phyloP scores from a whole-genome alignment of 2,329 filamentous ascomycete genomes.

The Cordyceps tenuipes region DNA sequence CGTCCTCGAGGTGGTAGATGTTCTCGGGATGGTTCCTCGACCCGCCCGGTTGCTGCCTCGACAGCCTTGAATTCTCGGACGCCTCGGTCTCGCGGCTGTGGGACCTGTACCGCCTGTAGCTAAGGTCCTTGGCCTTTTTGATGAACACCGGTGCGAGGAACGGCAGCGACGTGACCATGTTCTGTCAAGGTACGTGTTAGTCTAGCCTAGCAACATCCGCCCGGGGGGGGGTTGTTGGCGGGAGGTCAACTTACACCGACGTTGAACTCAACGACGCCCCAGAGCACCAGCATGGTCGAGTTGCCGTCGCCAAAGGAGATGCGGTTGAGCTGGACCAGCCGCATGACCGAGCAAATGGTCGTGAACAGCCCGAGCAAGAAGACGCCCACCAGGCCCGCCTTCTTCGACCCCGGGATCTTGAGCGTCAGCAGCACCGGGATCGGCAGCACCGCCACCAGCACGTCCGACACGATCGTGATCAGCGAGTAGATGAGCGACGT shows the following conservation, averaged over 20 bases:
- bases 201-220: not conserved
- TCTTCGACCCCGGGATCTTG: constrained; percentile 39
- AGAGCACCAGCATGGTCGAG: constrained; percentile 47
- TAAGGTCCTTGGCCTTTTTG: constrained; percentile 33
- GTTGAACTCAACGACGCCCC: constrained; percentile 50
- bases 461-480: constrained; percentile 43
- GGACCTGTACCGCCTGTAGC: constrained; percentile 27
- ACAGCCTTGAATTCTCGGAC: not conserved
- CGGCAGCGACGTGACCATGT: constrained; percentile 38
- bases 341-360: constrained; percentile 44
- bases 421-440: constrained; percentile 41
- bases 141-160: constrained; percentile 37
- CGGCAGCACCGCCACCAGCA: constrained; percentile 42
- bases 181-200: constrained; percentile 20
- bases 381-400: constrained; percentile 41
- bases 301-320: constrained; percentile 45
- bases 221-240: too few species aligned
- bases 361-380: constrained; percentile 48
- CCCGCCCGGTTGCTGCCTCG: constrained; percentile 13
- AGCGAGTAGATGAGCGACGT: constrained; percentile 43
- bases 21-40: constrained; percentile 16
- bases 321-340: constrained; percentile 41
- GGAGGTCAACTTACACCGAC: constrained; percentile 27
- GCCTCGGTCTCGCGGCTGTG: constrained; percentile 20
- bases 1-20: constrained; percentile 30